Conservation (phyloP, 2,329 filamentous ascomycete genomes). For the Beauveria scarabaeidicola region DNA sequence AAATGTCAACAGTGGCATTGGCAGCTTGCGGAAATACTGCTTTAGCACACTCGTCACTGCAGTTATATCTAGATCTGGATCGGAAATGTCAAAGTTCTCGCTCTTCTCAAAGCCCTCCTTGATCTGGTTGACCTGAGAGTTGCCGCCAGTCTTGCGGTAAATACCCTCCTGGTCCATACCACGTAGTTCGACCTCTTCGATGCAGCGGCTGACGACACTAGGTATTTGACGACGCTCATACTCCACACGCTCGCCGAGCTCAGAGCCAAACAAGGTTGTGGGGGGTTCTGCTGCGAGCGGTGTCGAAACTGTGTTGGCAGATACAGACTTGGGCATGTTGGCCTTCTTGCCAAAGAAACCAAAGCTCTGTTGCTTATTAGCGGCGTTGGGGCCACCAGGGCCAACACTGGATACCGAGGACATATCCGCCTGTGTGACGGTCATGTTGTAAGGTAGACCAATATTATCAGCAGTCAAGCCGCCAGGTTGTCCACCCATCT, state of each 20-base stretch:
- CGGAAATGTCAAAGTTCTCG: constrained; percentile 84
- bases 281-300: constrained; percentile 44
- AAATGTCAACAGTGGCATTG: constrained; percentile 80
- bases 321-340: constrained; percentile 43
- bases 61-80: constrained; percentile 89
- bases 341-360: constrained; percentile 60
- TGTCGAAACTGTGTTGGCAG: constrained; percentile 31
- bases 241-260: constrained; percentile 76
- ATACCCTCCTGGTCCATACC: constrained; percentile 98
- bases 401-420: constrained; percentile 14
- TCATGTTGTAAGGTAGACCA: constrained; percentile 64
- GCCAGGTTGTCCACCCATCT: constrained; percentile 41
- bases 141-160: constrained; percentile 93
- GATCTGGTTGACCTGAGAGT: constrained; percentile 80
- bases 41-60: constrained; percentile 93
- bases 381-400: constrained; percentile 20
- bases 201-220: constrained; percentile 82
- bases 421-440: constrained; percentile 44
- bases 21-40: constrained; percentile 93
- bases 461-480: constrained; percentile 54
- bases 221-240: constrained; percentile 86
- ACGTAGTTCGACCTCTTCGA: constrained; percentile 90
- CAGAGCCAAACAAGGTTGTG: constrained; percentile 73
- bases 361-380: constrained; percentile 45
- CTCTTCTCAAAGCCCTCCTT: constrained; percentile 86